Base-by-base conservation (phyloP, 1,284 basidiomycete genomes). In the Porodaedalea pini region DNA sequence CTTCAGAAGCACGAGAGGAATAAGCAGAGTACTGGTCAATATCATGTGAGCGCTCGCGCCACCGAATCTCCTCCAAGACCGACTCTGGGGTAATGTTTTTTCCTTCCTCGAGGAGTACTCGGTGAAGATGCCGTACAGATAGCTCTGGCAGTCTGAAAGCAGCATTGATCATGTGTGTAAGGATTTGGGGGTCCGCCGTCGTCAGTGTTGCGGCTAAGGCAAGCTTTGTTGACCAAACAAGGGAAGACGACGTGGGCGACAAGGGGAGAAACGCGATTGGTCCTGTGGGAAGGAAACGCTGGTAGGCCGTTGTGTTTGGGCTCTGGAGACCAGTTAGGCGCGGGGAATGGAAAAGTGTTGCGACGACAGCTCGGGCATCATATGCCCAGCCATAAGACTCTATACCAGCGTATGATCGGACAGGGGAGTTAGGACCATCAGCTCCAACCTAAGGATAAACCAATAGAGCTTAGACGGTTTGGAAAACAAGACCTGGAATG, bases 191-290 rank as follows among this genome's bases (percentile, higher is more conserved):
- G 10, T 88, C 85, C 2, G 86, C 78, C 11, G 81, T 75, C 44
- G 88, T 86, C 44, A 98, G 75, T 0, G 87, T 85, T 21, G 81
- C 74, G 1, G 94, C 93, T 4, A 96, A 77, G 6, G 76, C 67
- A 0, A 94, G 93, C 55, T 81, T 85, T 1, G 93, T 95, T 10
- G 94, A 95, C 97, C 97, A 99, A 3, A 98, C 97, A 58, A 99
- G 79, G 1, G 95, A 96, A 4, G 91, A 94, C 0, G 79, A 75
- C 0, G 83, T 86, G 1, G 86, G 76, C 0, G 90, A 94, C 64
- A 86, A 81, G 0, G 92, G 95, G 11, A 98, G 80, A 74, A 96
- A 98, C 0, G 95, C 96, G 47, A 99, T 88, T 0, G 97, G 96
- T 0, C 97, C 96, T 2, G 93, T 94, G 0, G 95, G 91, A 31